These are phyloP conservation scores for Glomus cerebriforme DNA, from an alignment of 192 early-diverging fungal species.

Conservation along the genomic window DNA sequence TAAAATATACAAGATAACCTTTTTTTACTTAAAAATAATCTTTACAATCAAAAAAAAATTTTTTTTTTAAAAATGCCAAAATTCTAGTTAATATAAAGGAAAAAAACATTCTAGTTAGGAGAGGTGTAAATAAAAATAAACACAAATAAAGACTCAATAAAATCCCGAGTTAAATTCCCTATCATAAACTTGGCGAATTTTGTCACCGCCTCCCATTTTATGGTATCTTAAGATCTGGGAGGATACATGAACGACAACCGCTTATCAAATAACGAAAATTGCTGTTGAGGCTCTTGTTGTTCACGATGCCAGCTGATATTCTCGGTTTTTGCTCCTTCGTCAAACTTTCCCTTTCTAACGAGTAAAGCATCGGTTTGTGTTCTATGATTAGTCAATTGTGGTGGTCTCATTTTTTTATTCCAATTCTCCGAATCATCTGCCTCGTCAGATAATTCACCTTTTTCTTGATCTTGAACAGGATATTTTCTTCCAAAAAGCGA, in stretches of 20 bases:
- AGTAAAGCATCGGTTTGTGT: too few species aligned
- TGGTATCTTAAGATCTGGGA: neutral
- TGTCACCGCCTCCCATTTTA: too few species aligned
- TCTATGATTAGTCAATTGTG: neutral
- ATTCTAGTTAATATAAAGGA: too few species aligned
- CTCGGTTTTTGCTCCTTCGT: neutral
- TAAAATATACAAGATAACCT: neutral
- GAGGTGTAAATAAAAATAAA: too few species aligned
- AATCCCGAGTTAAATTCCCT: too few species aligned
- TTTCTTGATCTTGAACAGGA: constrained; percentile 24
- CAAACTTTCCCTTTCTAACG: neutral
- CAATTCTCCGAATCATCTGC: neutral
- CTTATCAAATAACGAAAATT: constrained; percentile 26
- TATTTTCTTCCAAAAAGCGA: constrained; percentile 13
- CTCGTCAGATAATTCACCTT: constrained; percentile 17
- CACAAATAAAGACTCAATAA: too few species aligned
- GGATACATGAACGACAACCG: constrained; percentile 7
- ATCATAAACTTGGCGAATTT: too few species aligned
- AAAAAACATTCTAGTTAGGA: too few species aligned
- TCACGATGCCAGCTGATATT: neutral
- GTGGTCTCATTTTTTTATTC: too few species aligned
- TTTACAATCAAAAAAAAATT: too few species aligned
- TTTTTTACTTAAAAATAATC: too few species aligned
- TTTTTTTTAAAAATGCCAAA: too few species aligned
- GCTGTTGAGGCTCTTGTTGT: neutral